Conservation (phyloP, 2,329 filamentous ascomycete genomes). For the Leptographium radiaticola region DNA sequence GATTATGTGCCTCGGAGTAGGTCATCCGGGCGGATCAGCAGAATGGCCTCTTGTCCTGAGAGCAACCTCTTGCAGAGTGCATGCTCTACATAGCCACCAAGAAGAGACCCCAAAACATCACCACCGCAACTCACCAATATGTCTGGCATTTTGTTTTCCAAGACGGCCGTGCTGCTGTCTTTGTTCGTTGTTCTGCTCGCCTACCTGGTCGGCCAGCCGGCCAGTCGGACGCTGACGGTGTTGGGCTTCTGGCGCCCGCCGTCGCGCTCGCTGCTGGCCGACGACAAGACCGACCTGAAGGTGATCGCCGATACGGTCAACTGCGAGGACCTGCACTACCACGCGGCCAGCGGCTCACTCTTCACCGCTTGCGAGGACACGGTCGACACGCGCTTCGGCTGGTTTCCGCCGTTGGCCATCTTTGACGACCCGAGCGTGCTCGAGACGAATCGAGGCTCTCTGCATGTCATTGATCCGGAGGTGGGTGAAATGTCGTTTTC, state of each 20-base stretch:
- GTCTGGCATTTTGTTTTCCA: neutral
- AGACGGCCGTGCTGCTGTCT: neutral
- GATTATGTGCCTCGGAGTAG: neutral
- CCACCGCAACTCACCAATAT: neutral
- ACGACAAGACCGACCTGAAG: slow-evolving; percentile 17
- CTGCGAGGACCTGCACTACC: slow-evolving; percentile 49
- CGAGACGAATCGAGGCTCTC: slow-evolving; percentile 24
- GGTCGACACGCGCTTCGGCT: slow-evolving; percentile 26
- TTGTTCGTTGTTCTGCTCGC: neutral
- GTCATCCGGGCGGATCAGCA: neutral
- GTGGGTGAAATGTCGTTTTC: slow-evolving; percentile 19
- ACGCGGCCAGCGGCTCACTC: slow-evolving; percentile 30
- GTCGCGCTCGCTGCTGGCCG: neutral
- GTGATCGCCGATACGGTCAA: slow-evolving; percentile 37
- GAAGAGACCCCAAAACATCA: neutral
- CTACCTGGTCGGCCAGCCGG: neutral
- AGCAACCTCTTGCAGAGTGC: neutral
- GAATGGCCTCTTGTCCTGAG: neutral
- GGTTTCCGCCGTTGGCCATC: slow-evolving; percentile 36
- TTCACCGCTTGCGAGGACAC: slow-evolving; percentile 44
- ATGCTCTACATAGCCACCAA: neutral
- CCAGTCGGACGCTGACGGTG: neutral
- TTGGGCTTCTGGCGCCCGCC: neutral
- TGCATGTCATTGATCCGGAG: slow-evolving; percentile 40
- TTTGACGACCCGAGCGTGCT: slow-evolving; percentile 26